These are phyloP conservation scores for Brasenia schreberi DNA, from an alignment of 164 flowering plant genomes.

Conservation along the genomic window DNA sequence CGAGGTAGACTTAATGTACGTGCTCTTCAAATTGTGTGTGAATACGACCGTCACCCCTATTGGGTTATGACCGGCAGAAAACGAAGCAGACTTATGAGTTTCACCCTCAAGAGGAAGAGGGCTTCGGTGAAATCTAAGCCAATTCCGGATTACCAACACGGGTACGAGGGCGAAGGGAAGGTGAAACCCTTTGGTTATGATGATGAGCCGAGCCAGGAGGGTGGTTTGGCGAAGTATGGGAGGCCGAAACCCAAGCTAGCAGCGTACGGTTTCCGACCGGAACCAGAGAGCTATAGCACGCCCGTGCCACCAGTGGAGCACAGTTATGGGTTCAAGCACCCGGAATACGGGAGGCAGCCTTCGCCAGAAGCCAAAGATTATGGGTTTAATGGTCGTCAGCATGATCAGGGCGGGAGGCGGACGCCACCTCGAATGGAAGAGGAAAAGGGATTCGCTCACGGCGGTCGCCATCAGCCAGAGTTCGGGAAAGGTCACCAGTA, in stretches of 20 bases:
- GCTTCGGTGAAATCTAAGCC: slow-evolving; percentile 9
- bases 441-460: not conserved
- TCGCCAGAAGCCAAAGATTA: not conserved
- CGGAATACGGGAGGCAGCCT: no score
- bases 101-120: slow-evolving; percentile 16
- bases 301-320: no score
- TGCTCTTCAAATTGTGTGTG: no score
- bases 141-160: not conserved
- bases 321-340: no score
- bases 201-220: not conserved
- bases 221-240: not conserved
- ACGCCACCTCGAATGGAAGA: not conserved
- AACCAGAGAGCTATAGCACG: no score
- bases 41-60: no score
- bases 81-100: slow-evolving; percentile 12
- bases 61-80: slow-evolving; percentile 1
- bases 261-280: slow-evolving; percentile 3
- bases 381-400: slow-evolving; percentile 1
- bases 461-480: not conserved
- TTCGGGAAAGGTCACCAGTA: not conserved
- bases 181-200: not conserved
- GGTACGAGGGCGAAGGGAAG: not conserved
- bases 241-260: not conserved
- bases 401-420: not conserved
- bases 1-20: no score